phyloP scores from a whole-genome alignment of 352 stramenopile species.

The Saprolegnia parasitica region DNA sequence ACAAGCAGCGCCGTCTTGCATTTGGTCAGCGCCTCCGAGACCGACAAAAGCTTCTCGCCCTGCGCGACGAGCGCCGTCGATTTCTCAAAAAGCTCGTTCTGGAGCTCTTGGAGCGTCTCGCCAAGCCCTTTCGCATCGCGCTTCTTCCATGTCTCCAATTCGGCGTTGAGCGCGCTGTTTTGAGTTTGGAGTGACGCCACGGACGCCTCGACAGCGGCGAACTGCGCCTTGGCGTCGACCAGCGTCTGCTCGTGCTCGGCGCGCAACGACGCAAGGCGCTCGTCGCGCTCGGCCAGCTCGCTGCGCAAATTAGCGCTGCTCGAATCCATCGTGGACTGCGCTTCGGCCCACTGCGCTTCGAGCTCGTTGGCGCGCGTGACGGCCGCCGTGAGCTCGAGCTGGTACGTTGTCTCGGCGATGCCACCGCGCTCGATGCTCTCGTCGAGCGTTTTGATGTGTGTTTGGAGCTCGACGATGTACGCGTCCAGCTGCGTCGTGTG shows the following conservation, averaged over 20 bases:
- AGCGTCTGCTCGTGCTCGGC: slow-evolving; percentile 16
- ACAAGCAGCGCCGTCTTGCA: slow-evolving; percentile 41
- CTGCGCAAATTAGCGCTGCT: slow-evolving; percentile 10
- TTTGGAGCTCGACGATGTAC: slow-evolving; percentile 12
- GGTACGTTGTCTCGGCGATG: slow-evolving; percentile 27
- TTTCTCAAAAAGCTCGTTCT: slow-evolving; percentile 68
- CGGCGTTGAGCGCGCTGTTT: not conserved
- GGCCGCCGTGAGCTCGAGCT: slow-evolving; percentile 12
- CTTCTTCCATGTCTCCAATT: slow-evolving; percentile 12
- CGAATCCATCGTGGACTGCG: slow-evolving; percentile 12
- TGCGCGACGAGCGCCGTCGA: slow-evolving; percentile 68
- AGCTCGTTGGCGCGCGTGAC: slow-evolving; percentile 27
- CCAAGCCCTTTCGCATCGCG: slow-evolving; percentile 7
- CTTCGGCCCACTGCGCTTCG: slow-evolving; percentile 24
- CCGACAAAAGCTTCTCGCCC: slow-evolving; percentile 58
- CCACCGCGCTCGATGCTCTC: slow-evolving; percentile 21
- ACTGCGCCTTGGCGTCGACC: slow-evolving; percentile 2
- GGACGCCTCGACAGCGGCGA: not conserved
- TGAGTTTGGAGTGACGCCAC: not conserved
- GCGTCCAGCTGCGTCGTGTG: not conserved
- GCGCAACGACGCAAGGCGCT: slow-evolving; percentile 9
- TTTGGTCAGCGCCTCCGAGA: slow-evolving; percentile 44
- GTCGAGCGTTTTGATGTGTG: slow-evolving; percentile 10
- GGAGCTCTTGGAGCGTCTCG: slow-evolving; percentile 36
- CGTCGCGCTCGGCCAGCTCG: slow-evolving; percentile 23